phyloP scores from a whole-genome alignment of 371 early-diverging fungal species.

The Vairimorpha necatrix region DNA sequence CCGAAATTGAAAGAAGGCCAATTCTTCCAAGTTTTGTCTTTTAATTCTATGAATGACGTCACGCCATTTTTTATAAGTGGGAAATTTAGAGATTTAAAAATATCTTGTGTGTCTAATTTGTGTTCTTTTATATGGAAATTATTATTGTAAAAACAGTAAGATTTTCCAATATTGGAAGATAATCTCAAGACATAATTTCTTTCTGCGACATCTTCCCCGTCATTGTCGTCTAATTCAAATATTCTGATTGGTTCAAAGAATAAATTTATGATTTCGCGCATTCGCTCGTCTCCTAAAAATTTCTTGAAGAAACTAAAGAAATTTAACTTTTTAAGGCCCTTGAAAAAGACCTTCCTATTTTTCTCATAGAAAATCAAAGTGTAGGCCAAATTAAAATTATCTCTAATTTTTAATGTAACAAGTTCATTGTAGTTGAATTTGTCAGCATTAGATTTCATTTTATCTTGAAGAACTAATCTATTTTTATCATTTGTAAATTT shows the following conservation, averaged over 20 bases:
- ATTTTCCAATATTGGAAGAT: slow-evolving; percentile 18
- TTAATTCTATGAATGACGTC: slow-evolving; percentile 16
- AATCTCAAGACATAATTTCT: slow-evolving; percentile 16
- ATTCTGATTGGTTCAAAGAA: slow-evolving; percentile 11
- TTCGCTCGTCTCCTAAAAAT: slow-evolving; percentile 16
- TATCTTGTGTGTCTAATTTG: neutral
- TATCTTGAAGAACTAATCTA: neutral
- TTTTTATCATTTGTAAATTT: neutral
- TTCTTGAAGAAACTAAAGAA: neutral
- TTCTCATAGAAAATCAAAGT: slow-evolving; percentile 8
- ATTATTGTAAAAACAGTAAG: slow-evolving; percentile 5
- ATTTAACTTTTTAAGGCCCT: neutral
- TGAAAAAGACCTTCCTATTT: slow-evolving; percentile 4
- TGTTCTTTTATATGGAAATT: neutral
- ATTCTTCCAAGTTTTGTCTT: slow-evolving; percentile 21
- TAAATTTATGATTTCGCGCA: slow-evolving; percentile 19
- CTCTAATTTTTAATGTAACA: neutral
- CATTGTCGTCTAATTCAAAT: slow-evolving; percentile 35
- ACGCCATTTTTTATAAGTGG: slow-evolving; percentile 22
- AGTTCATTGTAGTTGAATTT: too few relatives aligned
- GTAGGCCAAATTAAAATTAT: slow-evolving; percentile 24
- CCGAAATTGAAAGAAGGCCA: slow-evolving; percentile 35
- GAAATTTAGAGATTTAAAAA: neutral
- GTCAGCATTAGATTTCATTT: neutral
- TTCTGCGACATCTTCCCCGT: slow-evolving; percentile 19